These are phyloP conservation scores for Trichoderma afroharzianum DNA, from an alignment of 2,329 filamentous ascomycete genomes.

Conservation along the genomic window DNA sequence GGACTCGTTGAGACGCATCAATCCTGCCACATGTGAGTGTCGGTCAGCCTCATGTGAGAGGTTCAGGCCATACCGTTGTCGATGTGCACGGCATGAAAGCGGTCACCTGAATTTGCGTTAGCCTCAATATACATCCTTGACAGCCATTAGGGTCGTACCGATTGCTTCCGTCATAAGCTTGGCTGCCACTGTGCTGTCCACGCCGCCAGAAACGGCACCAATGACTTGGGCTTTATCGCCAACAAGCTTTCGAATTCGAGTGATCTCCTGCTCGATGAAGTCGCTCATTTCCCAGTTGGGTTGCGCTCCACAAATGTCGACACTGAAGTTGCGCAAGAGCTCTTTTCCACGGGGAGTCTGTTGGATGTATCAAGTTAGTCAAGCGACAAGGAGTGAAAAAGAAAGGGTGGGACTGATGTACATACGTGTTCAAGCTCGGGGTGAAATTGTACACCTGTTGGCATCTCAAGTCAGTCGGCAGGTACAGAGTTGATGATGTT, in stretches of 20 bases:
- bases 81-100: slow-evolving; percentile 62
- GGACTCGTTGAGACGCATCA: slow-evolving; percentile 80
- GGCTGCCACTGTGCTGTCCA: slow-evolving; percentile 84
- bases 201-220: slow-evolving; percentile 63
- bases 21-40: not conserved
- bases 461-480: slow-evolving; percentile 5
- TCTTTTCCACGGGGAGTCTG: slow-evolving; percentile 53
- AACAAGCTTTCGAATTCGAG: slow-evolving; percentile 74
- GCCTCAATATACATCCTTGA: not conserved
- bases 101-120: not conserved
- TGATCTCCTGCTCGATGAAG: slow-evolving; percentile 78
- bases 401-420: slow-evolving; percentile 11
- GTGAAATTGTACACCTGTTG: slow-evolving; percentile 75
- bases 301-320: slow-evolving; percentile 73
- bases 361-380: slow-evolving; percentile 39
- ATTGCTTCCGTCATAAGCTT: slow-evolving; percentile 86
- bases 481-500: not conserved
- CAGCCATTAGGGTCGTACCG: slow-evolving; percentile 27
- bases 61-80: slow-evolving; percentile 52
- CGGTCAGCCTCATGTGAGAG: not conserved
- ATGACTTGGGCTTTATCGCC: slow-evolving; percentile 80
- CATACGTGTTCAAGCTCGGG: slow-evolving; percentile 62
- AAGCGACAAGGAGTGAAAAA: slow-evolving; percentile 32
- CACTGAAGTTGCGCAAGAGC: slow-evolving; percentile 76
- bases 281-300: slow-evolving; percentile 82